A percentile compares a stretch with the other conserved stretches of the same genome.
Conservation (phyloP, 2,329 filamentous ascomycete genomes). For the Cladophialophora immunda region DNA sequence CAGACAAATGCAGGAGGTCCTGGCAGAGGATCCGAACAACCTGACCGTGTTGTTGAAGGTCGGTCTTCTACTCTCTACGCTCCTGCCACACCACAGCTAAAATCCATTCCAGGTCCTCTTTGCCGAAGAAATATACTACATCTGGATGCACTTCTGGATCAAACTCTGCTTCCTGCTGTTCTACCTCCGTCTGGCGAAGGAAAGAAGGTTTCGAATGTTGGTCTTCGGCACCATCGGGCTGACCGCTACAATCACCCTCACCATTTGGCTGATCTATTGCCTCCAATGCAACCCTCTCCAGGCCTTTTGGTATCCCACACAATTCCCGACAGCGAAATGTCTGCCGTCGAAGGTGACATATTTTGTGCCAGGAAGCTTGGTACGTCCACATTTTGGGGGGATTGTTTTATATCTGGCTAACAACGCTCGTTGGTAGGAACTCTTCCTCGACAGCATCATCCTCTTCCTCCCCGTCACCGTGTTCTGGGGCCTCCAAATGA, state of each 20-base stretch:
- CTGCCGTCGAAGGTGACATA: background rate
- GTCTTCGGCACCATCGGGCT: background rate
- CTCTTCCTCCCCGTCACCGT: background rate
- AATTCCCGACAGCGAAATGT: background rate
- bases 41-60: background rate
- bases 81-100: background rate
- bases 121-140: slow-evolving; percentile 5
- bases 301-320: background rate
- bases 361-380: slow-evolving; percentile 4
- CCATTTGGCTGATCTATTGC: background rate
- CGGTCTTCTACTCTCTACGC: background rate
- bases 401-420: background rate
- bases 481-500: slow-evolving; percentile 1
- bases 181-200: background rate
- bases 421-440: background rate
- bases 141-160: slow-evolving; percentile 9
- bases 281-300: background rate
- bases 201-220: background rate
- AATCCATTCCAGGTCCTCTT: background rate
- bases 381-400: background rate
- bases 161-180: slow-evolving; percentile 4
- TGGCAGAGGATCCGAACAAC: background rate
- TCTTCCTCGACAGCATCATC: background rate
- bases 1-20: background rate
- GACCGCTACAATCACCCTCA: background rate